Evolutionary conservation across 352 stramenopile species (phyloP), one percentile per base, ranked within the genome.

Genomic region (Globisporangium echinulatum): DNA sequence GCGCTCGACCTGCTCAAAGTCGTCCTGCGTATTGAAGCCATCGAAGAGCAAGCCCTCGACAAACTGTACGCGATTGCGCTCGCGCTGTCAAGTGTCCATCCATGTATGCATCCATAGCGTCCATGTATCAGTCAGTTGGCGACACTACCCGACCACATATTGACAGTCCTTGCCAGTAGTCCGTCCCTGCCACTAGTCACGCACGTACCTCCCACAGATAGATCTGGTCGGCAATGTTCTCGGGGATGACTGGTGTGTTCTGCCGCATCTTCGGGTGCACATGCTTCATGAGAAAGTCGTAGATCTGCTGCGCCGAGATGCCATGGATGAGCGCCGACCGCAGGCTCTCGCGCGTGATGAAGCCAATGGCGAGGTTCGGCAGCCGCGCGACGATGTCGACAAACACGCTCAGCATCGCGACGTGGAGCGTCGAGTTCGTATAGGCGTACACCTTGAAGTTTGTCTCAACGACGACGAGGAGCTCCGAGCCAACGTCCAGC

Each of bases 381-480:
- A 97, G 68, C 7, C 87, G 79, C n/a, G 82, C 86, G 36, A 94
- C 86, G 46, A 96, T 90, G 58, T 97, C 88, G 8, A 95, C 79
- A 63, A 97, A 97, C 49, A 97, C 85, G 58, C 75, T 92, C 49
- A 97, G 76, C 88, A 97, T 97, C n/a, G 87, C 89, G 42, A 96
- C 79, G 66, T 97, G 90, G 54, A 97, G 74, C 17, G 87, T 90
- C 33, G 87, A 96, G 39, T 74, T 68, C 17, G 90, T 96, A 75
- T 97, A 97, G 8, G 86, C 86, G 64, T 97, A 94, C 7, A 96
- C 68, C 69, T 97, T 94, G 66, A 96, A 97, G 62, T 97, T 97
- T 38, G 90, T 97, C 70, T 97, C 88, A 37, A 96, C 88, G 36
- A 96, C 86, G 47, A 96, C 77, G 13, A 75, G 67, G 49, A 85